Evolutionary conservation across 768 basidiomycete species (phyloP), one percentile per base, ranked within the genome.

Genomic region (Phylloporus rhodoxanthus): DNA sequence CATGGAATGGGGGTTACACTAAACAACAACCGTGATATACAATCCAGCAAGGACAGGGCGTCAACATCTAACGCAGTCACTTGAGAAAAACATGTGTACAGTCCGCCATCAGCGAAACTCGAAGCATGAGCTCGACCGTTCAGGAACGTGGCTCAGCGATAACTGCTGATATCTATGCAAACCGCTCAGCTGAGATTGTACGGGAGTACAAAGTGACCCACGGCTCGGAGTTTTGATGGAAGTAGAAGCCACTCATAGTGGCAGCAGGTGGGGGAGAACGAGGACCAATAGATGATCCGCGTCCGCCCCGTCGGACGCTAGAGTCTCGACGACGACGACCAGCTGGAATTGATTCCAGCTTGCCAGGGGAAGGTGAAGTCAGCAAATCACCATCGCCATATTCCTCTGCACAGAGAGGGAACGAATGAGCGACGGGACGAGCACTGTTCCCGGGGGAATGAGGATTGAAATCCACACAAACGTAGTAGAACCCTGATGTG

Each of bases 141-240:
- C 83, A 14, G 85, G 84, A 38, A 90, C 78, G 60, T 95, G 90
- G 29, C 75, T 75, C 51, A 96, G 76, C 5, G 87, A 87, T 45
- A 96, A 65, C 60, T 95, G 89, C 67, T 96, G 92, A 70, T 94
- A 95, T 58, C 90, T 91, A 43, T 20, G 44, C 28, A 43, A 50
- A 53, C 21, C 26, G 45, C 8, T 59, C 43, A 54, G 46, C 19
- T 23, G 43, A 54, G 44, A 34, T 34, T 25, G 21, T 20, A 42
- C 25, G 23, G 38, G 19, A 26, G 37, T 26, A 47, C 42, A n/a
- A 47, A 53, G 28, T 54, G 19, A 81, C 87, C 72, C 63, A 92
- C 90, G 90, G 90, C 62, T 91, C 89, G 48, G 89, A 92, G 65
- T 91, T 87, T 75, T 86, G 85, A 68, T 93, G 91, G 70, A 89